Evolutionary conservation across 2,329 filamentous ascomycete genomes (phyloP), one percentile per base, ranked within the genome.

Genomic region (Amylocarpus encephaloides): DNA sequence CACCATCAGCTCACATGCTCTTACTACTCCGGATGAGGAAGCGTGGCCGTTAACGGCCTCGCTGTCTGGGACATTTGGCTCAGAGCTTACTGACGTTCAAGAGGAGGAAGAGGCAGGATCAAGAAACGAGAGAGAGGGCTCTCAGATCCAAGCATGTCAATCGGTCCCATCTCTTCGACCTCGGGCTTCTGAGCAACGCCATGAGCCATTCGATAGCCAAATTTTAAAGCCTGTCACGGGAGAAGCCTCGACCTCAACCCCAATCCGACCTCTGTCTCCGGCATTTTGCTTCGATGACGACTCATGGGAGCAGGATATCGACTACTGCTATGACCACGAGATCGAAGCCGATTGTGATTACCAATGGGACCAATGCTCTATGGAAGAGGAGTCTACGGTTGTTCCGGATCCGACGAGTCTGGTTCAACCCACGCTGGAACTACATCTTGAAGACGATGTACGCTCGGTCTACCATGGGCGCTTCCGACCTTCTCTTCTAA

Each of bases 311-410:
- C 80, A 83, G 46, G 80, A 80, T 54, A 85, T 86, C 53, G 82
- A 86, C 62, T 86, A 84, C 65, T 84, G 79, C 62, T 86, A 86
- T 60, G 81, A 85, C 56, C 79, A 86, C 58, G 82, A 81, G 56
- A 80, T 76, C 11, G 82, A 85, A 63, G 82, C 80, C 6, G 73
- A 84, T 64, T 85, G 79, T 61, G 76, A 85, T 54, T 85, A 82
- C 58, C 76, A 81, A 40, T 85, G 81, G 81, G 78, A 82, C 51
- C 75, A 77, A 13, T 69, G 73, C 2, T 83, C 79, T 0, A 59
- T 77, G 46, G 79, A 82, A 10, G 55, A 55, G 43, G 55, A 55
- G 43, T 52, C 59, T 19, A 41, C 42, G 16, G 52, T 46, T 13
- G 19, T 40, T 6, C 48, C 34, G 26, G 46, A 61, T 58, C 50